These are phyloP conservation scores for Galerina sulciceps DNA, from an alignment of 768 basidiomycete genomes.

Conservation along the genomic window DNA sequence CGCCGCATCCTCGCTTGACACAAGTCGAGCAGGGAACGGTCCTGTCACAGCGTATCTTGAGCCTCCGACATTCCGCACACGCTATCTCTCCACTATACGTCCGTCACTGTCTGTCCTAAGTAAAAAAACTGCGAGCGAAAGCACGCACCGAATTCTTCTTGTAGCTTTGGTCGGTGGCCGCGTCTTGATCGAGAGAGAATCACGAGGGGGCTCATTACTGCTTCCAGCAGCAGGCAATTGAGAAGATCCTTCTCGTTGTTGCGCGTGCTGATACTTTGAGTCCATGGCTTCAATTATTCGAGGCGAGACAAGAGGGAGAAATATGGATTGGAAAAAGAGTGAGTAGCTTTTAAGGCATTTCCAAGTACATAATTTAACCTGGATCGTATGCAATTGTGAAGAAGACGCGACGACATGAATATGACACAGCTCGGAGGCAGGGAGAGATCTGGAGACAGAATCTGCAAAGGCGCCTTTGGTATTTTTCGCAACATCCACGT, in stretches of 20 bases:
- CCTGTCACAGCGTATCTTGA: constrained; percentile 46
- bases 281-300: constrained; percentile 7
- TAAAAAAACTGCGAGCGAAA: constrained; percentile 5
- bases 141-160: constrained; percentile 39
- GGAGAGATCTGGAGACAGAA: not conserved
- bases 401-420: constrained; percentile 18
- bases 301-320: not conserved
- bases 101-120: not conserved
- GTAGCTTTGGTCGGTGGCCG: constrained; percentile 38
- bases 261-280: constrained; percentile 1
- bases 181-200: constrained; percentile 13
- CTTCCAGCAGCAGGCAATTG: not conserved
- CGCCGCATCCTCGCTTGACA: constrained; percentile 52
- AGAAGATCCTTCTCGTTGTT: constrained; percentile 1
- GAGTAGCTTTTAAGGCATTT: not conserved
- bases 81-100: constrained; percentile 43
- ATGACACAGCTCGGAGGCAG: too few relatives aligned
- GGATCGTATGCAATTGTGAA: constrained; percentile 16
- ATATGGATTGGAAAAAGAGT: not conserved
- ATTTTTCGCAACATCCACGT: constrained; percentile 20
- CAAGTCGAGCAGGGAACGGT: constrained; percentile 52
- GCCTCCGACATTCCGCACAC: constrained; percentile 47
- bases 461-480: constrained; percentile 7
- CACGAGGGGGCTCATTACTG: constrained; percentile 1
- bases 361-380: constrained; percentile 12